Percentiles rank a stretch among this genome's conserved stretches.
phyloP scores from a whole-genome alignment of 768 basidiomycete genomes.

The Boletus patriciae region DNA sequence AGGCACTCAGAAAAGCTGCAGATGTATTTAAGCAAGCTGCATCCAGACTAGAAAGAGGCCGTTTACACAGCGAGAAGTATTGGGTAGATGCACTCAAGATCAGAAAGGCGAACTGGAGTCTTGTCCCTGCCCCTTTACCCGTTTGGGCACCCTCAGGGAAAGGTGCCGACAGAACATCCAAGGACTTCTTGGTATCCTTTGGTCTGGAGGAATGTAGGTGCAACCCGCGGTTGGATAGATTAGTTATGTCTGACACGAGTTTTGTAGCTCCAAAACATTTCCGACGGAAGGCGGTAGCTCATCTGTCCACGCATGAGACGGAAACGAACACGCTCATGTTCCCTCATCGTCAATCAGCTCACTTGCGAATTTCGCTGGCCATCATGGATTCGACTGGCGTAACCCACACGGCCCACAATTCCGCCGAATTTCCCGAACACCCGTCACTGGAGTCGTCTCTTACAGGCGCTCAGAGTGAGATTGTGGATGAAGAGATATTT shows the following conservation, averaged over 20 bases:
- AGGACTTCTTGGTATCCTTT: constrained; percentile 78
- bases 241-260: constrained; percentile 4
- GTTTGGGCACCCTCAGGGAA: constrained; percentile 68
- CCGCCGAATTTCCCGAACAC: constrained; percentile 30
- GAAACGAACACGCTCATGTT: constrained; percentile 51
- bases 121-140: constrained; percentile 78
- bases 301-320: constrained; percentile 52
- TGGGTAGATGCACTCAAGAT: constrained; percentile 83
- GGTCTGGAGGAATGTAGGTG: constrained; percentile 79
- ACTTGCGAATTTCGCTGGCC: constrained; percentile 59
- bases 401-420: constrained; percentile 39
- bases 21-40: constrained; percentile 69
- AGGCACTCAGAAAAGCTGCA: constrained; percentile 72
- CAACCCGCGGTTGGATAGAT: not conserved
- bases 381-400: constrained; percentile 36
- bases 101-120: constrained; percentile 74
- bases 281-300: constrained; percentile 69
- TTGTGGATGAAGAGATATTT: constrained; percentile 82
- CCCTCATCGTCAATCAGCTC: constrained; percentile 61
- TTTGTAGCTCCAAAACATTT: constrained; percentile 60
- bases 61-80: constrained; percentile 65
- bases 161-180: constrained; percentile 76
- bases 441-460: constrained; percentile 52
- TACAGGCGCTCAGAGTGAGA: constrained; percentile 62
- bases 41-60: constrained; percentile 62